Evolutionary conservation across 2,329 filamentous ascomycete species (phyloP), one percentile per base, ranked within the genome.

Genomic region (Paraphaeosphaeria sporulosa): DNA sequence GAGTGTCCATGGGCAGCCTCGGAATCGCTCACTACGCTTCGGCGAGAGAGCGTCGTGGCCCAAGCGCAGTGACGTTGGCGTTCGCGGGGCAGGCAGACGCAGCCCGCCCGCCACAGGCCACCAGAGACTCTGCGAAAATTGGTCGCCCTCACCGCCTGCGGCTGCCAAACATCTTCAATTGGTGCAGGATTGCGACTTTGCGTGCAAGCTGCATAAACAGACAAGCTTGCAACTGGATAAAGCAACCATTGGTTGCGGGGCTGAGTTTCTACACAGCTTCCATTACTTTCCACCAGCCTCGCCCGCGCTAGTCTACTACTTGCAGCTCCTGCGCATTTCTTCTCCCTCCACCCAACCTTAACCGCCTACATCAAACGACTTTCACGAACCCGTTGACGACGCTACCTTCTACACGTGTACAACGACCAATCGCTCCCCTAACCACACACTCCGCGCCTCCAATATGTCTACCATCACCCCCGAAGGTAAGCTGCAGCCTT

Each of bases 401-500:
- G 42, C 13, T 25, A 30, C 58, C 27, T 43, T 44, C 46, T 38
- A 40, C 49, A 60, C 49, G 46, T 19, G 36, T 53, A 51, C 43
- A 48, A 15, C 23, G 13, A 17, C 56, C 36, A 42, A 36, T 51
- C 15, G 57, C 38, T 46, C 32, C 40, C 46, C 25, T 13, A 47
- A 62, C 43, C 57, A 50, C 52, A 57, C 54, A 36, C 40, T 46
- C 23, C 27, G 36, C 48, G 55, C 40, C 55, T 48, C n/a, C 64
- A 66, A 51, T 56, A 76, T 74, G 72, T 66, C 74, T 58, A 72
- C 73, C 57, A 58, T 78, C 53, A 75, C 71, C 58, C 77, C 77
- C 60, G 77, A 79, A 78, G 77, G 77, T 79, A 75, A 66, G 74
- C 66, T 66, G 53, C 67, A 69, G 71, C 74, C 71, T 71, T 64